Base-by-base conservation (phyloP, 257 asterid genomes). In the Solanum commersonii region DNA sequence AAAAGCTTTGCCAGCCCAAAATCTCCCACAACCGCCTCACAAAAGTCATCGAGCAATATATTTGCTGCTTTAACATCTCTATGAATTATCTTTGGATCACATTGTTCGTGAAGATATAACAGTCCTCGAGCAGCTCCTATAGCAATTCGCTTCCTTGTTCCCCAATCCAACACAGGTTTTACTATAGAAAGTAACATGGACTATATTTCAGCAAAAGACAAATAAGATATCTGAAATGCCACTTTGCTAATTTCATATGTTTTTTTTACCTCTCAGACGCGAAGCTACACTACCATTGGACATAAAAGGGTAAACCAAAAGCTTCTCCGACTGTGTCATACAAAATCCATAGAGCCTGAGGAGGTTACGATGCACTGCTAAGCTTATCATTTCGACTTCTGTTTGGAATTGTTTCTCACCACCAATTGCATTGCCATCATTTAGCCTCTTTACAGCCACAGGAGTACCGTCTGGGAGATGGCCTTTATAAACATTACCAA, bases 21-120 rank as follows among this genome's bases (percentile, higher is more conserved):
- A 89, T 97, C 99, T 84, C 99, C 99, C 59, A 97, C 99, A 37
- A 97, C 99, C 25, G 99, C 99, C 93, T 96, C 99, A 56, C 96
- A 97, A 25, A 92, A 93, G 68, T 96, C 99, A 72, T 97, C 99
- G 3, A 97, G 98, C 84, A 97, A 91, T 63, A 97, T 93, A 88
- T 97, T 97, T 44, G 99, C 99, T 5, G 99, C 99, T 94, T 97
- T 97, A 10, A 97, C 99, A 82, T 97, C 99, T 63, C 99, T 91
- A 86, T 97, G 99, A 60, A 97, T 97, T 27, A 97, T 97, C 96
- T 97, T 97, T 3, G 99, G 99, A 91, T 97, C 99, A 88, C 99
- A 97, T 86, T 97, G 99, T 91, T 97, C 99, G 72, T 97, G 99
- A 82, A 97, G 94, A 89, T 97, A 97, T 13, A 97, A 40, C 49